phyloP scores from a whole-genome alignment of 208 protist genomes.

The Leishmania tarentolae region DNA sequence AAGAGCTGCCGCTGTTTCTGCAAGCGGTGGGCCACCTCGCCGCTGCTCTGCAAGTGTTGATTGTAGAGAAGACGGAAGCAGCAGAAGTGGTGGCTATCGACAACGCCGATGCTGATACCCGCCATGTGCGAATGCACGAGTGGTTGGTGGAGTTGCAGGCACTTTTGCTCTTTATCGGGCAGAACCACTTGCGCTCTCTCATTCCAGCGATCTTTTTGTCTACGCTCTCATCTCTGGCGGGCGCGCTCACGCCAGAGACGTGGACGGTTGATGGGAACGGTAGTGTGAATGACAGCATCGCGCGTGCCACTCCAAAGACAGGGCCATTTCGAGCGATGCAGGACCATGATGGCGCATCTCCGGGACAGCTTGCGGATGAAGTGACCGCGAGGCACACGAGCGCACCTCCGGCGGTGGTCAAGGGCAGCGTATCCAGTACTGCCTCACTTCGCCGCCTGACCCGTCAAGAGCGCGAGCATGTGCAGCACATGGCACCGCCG shows the following conservation, averaged over 20 bases:
- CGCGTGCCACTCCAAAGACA: too few species aligned
- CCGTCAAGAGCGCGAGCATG: conserved; percentile 19
- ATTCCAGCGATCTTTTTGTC: conserved; percentile 6
- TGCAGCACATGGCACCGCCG: conserved; percentile 36
- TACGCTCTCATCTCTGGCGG: not conserved
- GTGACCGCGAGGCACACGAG: not conserved
- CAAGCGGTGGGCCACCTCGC: conserved; percentile 22
- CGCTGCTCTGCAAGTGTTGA: conserved; percentile 5
- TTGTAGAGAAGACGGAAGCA: not conserved
- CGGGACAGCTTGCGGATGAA: not conserved
- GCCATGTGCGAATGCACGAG: not conserved
- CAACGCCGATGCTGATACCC: not conserved
- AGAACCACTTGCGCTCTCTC: conserved; percentile 20
- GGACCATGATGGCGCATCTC: not conserved
- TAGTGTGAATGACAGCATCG: not conserved
- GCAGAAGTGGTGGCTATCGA: too few species aligned
- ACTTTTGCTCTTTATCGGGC: conserved; percentile 28
- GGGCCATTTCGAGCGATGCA: not conserved
- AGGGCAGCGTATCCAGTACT: not conserved
- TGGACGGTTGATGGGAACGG: too few species aligned
- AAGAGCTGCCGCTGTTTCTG: conserved; percentile 27
- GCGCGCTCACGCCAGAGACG: not conserved
- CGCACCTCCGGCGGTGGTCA: not conserved
- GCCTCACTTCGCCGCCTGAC: conserved; percentile 10
- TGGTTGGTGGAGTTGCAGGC: conserved; percentile 33